Base-by-base conservation (phyloP, 208 protist species). In the Trypanosoma congolense region DNA sequence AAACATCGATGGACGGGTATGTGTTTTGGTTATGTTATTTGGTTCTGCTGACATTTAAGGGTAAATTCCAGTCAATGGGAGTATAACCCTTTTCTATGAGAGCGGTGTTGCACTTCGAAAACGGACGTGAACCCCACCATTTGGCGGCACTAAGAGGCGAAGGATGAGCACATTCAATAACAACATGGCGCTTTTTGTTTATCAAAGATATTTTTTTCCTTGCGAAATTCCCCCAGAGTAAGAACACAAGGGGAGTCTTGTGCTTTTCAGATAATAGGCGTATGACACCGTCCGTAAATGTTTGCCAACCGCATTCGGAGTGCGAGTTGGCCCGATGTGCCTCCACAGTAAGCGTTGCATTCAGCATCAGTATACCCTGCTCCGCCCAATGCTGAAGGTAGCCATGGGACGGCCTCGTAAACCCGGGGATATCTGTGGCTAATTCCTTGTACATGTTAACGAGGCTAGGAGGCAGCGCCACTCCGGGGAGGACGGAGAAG, bases 381-480 rank as follows among this genome's bases (percentile, higher is more conserved):
- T 87, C 70, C 1, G 96, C 93, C 97, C 98, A 99, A 55, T 65
- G 60, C 41, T 93, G 78, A 5, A 99, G 77, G 54, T 94, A 93
- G 9, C 97, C 96, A 61, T 98, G 92, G n/a, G 65, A 54, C 4
- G 96, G 95, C 16, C 47, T 50, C 44, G 65, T 67, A 55, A 98
- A 97, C 14, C 80, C 85, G 0, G 56, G 35, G 12, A 96, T 82
- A 65, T 97, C 90, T 0, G 45, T 79, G 26, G 56, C 25, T 12
- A 98, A 77, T 72, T 99, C 96, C 73, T 97, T 97, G 78, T 96
- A 99, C 33, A 99, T 98, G 69, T 98, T 99, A n/a, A 75, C 54
- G 24, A 97, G 69, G 46, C 82, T 95, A 30, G 83, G 90, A 36
- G 96, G 94, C 10, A 69, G 41, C 9, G 56, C 29, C 0, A 98